Conservation (phyloP, 2,329 filamentous ascomycete species). For the Exserohilum turcica region DNA sequence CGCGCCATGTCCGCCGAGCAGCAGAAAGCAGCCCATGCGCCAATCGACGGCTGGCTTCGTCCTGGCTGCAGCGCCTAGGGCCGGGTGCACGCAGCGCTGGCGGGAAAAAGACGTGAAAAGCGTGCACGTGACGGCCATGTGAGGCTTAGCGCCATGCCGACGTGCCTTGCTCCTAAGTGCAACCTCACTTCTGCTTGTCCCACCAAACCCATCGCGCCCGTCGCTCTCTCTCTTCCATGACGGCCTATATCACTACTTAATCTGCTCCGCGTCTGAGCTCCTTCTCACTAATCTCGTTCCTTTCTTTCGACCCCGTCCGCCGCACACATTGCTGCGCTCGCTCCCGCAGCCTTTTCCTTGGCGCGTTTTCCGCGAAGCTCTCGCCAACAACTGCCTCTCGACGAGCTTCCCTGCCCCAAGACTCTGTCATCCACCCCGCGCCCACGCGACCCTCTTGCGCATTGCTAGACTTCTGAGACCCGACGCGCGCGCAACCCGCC, state of each 20-base stretch:
- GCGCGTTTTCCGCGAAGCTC: slow-evolving; percentile 43
- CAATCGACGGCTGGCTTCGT: slow-evolving; percentile 20
- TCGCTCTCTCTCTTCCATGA: slow-evolving; percentile 36
- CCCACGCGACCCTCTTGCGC: slow-evolving; percentile 24
- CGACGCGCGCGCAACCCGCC: slow-evolving; percentile 29
- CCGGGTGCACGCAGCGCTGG: slow-evolving; percentile 6
- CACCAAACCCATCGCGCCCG: slow-evolving; percentile 23
- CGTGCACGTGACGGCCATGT: slow-evolving; percentile 24
- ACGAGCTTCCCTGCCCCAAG: slow-evolving; percentile 22
- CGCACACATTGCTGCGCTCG: slow-evolving; percentile 28
- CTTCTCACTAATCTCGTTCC: slow-evolving; percentile 25
- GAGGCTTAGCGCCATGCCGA: slow-evolving; percentile 17
- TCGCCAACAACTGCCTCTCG: slow-evolving; percentile 24
- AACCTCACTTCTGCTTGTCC: slow-evolving; percentile 22
- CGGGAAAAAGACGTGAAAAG: slow-evolving; percentile 8
- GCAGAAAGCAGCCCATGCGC: slow-evolving; percentile 15
- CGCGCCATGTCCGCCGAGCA: slow-evolving; percentile 8
- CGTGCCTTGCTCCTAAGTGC: slow-evolving; percentile 20
- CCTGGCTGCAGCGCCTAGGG: slow-evolving; percentile 3
- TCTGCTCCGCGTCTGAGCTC: slow-evolving; percentile 32
- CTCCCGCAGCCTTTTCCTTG: slow-evolving; percentile 29
- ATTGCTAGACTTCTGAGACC: slow-evolving; percentile 24
- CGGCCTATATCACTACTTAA: slow-evolving; percentile 40
- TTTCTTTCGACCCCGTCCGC: slow-evolving; percentile 17
- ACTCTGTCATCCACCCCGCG: slow-evolving; percentile 26